Percentiles rank a stretch among this genome's conserved stretches.
Conservation (phyloP, 106 monocot genomes). For the Xerophyta viscosa region DNA sequence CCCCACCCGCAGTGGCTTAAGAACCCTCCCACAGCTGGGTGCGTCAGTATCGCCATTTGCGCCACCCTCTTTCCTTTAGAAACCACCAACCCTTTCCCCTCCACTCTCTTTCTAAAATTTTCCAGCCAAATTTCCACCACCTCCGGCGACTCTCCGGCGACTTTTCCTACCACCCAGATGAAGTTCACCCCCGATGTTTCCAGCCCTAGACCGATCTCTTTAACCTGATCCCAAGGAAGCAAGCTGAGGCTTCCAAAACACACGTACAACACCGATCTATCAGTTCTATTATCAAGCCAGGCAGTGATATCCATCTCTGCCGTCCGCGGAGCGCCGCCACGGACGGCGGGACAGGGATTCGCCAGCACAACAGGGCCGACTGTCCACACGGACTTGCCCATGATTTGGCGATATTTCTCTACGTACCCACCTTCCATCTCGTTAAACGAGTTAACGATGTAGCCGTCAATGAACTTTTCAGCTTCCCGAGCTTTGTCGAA, state of each 20-base stretch:
- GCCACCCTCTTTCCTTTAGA: not conserved
- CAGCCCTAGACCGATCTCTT: not conserved
- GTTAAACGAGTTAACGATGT: not conserved
- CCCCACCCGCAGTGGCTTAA: slow-evolving; percentile 5
- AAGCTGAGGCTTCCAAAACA: slow-evolving; percentile 1
- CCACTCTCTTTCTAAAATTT: not conserved
- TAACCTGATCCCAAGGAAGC: not conserved
- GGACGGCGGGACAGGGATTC: not conserved
- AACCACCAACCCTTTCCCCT: not conserved
- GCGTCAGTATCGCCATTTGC: not conserved
- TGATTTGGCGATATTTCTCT: not conserved
- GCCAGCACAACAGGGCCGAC: not conserved
- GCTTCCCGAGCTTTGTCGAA: not conserved
- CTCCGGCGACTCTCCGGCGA: not conserved
- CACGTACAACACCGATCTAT: not conserved
- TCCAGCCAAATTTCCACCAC: not conserved
- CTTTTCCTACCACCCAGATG: not conserved
- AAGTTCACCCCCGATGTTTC: not conserved
- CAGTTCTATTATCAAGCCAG: not conserved
- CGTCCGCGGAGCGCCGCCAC: not conserved
- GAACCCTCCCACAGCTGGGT: not conserved
- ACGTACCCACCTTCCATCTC: not conserved
- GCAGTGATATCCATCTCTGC: not conserved
- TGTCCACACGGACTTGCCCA: not conserved
- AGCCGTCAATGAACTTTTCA: not conserved